These are phyloP conservation scores for Carex littledalei DNA, from an alignment of 176 grass and related monocot species.

Conservation along the genomic window DNA sequence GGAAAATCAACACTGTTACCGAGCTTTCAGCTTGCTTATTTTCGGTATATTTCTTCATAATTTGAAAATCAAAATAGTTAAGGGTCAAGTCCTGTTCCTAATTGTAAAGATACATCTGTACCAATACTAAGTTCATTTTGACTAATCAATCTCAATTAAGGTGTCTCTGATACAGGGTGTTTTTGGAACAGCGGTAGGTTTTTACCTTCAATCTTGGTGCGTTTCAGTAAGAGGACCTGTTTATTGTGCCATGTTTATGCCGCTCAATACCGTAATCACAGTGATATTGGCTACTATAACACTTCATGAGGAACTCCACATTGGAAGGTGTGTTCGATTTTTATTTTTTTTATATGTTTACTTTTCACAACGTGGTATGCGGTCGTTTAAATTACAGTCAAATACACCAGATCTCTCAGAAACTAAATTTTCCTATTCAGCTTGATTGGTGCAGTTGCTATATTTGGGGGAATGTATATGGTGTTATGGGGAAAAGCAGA, in stretches of 20 bases:
- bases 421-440: slow-evolving; percentile 16
- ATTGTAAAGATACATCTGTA: background rate
- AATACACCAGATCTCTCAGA: background rate
- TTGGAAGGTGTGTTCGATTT: slow-evolving; percentile 44
- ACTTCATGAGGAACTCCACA: slow-evolving; percentile 43
- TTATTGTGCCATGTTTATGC: slow-evolving; percentile 57
- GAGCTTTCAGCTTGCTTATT: slow-evolving; percentile 55
- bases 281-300: slow-evolving; percentile 29
- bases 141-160: background rate
- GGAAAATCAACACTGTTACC: slow-evolving; percentile 45
- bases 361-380: background rate
- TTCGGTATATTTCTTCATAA: slow-evolving; percentile 34
- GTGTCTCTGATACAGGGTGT: slow-evolving; percentile 36
- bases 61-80: background rate
- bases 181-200: slow-evolving; percentile 54
- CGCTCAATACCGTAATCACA: slow-evolving; percentile 45
- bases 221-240: slow-evolving; percentile 58
- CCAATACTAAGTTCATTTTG: background rate
- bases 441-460: slow-evolving; percentile 43
- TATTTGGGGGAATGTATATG: slow-evolving; percentile 34
- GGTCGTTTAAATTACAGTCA: background rate
- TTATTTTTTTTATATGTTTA: background rate
- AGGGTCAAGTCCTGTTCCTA: background rate
- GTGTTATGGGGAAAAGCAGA: slow-evolving; percentile 59
- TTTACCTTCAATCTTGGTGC: slow-evolving; percentile 60